A percentile compares a stretch with the other conserved stretches of the same genome.
These are phyloP conservation scores for Globisporangium paroecandrum DNA, from an alignment of 352 stramenopile species.

Conservation along the genomic window DNA sequence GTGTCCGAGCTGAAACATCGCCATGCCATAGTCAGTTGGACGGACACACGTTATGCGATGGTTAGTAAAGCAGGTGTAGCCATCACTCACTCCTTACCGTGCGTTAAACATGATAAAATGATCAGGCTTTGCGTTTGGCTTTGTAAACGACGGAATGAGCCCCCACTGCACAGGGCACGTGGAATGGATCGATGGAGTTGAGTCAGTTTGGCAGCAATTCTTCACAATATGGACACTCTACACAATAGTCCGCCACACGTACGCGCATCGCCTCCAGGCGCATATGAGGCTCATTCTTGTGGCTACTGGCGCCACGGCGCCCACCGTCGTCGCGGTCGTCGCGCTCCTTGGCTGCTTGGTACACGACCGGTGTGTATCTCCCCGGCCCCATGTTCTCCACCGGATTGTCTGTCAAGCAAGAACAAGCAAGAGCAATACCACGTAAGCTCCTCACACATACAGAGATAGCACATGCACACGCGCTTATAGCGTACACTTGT, in stretches of 20 bases:
- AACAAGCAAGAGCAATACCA: background rate
- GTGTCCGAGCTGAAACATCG: constrained; percentile 50
- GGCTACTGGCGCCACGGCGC: background rate
- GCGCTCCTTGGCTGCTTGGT: constrained; percentile 13
- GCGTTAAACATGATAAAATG: constrained; percentile 89
- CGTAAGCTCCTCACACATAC: background rate
- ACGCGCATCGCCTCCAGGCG: constrained; percentile 69
- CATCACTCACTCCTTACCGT: constrained; percentile 31
- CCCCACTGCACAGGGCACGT: constrained; percentile 48
- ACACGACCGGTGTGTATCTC: constrained; percentile 57
- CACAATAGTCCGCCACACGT: constrained; percentile 10
- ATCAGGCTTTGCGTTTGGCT: constrained; percentile 64
- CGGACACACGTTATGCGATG: background rate
- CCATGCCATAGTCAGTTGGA: no score
- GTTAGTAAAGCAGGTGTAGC: background rate
- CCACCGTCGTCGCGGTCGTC: background rate
- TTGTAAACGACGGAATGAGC: constrained; percentile 80
- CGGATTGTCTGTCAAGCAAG: constrained; percentile 41
- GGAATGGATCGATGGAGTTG: no score
- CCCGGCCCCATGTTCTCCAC: constrained; percentile 80
- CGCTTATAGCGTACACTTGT: constrained; percentile 54
- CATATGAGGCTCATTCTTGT: constrained; percentile 16
- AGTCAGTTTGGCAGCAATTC: background rate
- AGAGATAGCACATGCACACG: constrained; percentile 8
- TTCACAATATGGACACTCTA: background rate